Conservation (phyloP, 192 early-diverging fungal species). For the Endogone sp. region DNA sequence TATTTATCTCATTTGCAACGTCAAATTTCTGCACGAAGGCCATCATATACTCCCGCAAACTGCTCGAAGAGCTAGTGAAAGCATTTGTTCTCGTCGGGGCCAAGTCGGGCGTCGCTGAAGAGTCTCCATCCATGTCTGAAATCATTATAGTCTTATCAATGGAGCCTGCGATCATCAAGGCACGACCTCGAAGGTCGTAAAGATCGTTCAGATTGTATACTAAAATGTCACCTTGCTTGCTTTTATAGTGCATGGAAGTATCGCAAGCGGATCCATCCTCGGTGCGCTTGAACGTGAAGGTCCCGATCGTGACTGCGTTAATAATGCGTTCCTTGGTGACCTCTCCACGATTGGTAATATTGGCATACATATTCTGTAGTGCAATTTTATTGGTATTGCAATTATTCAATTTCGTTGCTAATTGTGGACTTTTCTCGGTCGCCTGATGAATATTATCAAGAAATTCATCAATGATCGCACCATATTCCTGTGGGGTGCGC, state of each 20-base stretch:
- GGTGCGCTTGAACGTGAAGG: slow-evolving; percentile 11
- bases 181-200: slow-evolving; percentile 6
- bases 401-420: neutral
- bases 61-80: neutral
- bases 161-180: slow-evolving; percentile 5
- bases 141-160: neutral
- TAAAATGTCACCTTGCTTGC: neutral
- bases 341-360: slow-evolving; percentile 9
- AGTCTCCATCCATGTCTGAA: neutral
- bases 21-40: slow-evolving; percentile 9
- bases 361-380: slow-evolving; percentile 14
- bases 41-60: slow-evolving; percentile 1
- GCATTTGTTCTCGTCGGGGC: neutral
- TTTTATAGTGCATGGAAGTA: neutral
- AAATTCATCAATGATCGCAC: neutral
- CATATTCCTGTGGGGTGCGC: neutral
- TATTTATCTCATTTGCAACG: slow-evolving; percentile 3
- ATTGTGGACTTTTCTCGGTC: neutral
- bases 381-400: neutral
- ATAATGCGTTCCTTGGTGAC: slow-evolving; percentile 15
- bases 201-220: slow-evolving; percentile 4
- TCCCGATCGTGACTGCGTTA: slow-evolving; percentile 5
- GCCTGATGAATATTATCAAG: neutral
- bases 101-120: neutral
- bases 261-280: neutral